A percentile compares a stretch with the other conserved stretches of the same genome.
These are phyloP conservation scores for Microsporum ferrugineum DNA, from an alignment of 2,329 filamentous ascomycete species.

Conservation along the genomic window DNA sequence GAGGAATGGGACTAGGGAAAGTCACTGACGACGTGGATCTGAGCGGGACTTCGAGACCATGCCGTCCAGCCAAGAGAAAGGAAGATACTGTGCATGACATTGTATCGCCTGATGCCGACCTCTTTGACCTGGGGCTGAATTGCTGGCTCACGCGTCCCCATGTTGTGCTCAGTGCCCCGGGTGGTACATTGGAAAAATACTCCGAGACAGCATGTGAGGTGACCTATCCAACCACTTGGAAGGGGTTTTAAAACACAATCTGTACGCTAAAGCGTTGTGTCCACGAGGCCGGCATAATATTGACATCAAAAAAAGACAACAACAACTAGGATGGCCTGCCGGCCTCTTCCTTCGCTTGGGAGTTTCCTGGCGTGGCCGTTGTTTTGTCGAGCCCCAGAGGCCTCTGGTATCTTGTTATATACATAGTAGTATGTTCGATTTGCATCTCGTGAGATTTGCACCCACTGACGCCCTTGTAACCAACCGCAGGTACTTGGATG, in stretches of 20 bases:
- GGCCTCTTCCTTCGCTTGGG: not conserved
- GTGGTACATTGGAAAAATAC: not conserved
- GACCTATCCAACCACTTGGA: not conserved
- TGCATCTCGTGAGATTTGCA: not conserved
- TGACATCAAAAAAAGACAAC: not conserved
- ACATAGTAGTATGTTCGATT: not conserved
- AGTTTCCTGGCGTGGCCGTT: not conserved
- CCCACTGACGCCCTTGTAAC: not conserved
- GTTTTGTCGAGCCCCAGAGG: not conserved
- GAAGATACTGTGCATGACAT: not conserved
- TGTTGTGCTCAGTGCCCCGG: not conserved
- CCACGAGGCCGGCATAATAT: not conserved
- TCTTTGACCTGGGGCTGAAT: not conserved
- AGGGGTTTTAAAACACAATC: not conserved
- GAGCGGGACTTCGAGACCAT: not conserved
- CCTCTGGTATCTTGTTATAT: not conserved
- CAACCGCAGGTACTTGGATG: not conserved
- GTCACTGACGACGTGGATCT: not conserved
- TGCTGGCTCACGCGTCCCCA: constrained; percentile 1
- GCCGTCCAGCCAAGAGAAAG: not conserved
- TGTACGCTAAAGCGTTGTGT: not conserved
- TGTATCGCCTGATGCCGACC: not conserved
- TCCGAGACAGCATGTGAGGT: constrained; percentile 1
- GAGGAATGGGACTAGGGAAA: not conserved
- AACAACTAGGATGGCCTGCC: no score